Evolutionary conservation across 2,329 filamentous ascomycete genomes (phyloP).

Genomic region (Davidsoniella eucalypti): DNA sequence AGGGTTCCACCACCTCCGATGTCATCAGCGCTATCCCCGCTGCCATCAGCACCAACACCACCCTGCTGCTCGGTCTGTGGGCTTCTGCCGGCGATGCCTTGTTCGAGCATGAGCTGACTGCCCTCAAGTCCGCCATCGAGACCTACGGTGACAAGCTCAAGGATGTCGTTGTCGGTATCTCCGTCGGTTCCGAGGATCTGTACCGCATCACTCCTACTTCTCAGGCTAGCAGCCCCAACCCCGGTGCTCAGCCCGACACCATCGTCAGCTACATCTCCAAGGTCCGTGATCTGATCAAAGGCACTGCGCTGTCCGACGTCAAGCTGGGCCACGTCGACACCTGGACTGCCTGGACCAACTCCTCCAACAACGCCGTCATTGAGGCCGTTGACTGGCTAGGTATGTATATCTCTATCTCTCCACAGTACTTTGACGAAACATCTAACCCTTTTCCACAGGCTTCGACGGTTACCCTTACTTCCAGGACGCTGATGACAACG

Average conservation of each 20-base stretch:
- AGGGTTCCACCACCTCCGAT: constrained; percentile 36
- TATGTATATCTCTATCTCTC: neutral
- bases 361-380: constrained; percentile 53
- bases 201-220: constrained; percentile 65
- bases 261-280: constrained; percentile 55
- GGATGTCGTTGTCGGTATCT: constrained; percentile 60
- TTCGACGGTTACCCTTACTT: constrained; percentile 80
- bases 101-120: constrained; percentile 58
- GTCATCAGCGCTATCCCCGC: constrained; percentile 63
- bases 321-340: constrained; percentile 77
- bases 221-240: constrained; percentile 41
- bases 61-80: constrained; percentile 72
- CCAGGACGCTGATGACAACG: constrained; percentile 51
- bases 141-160: constrained; percentile 52
- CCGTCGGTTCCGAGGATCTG: constrained; percentile 72
- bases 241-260: constrained; percentile 44
- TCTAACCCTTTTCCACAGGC: constrained; percentile 20
- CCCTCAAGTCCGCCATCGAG: constrained; percentile 51
- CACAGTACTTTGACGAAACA: neutral
- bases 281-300: constrained; percentile 45
- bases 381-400: constrained; percentile 57
- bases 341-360: constrained; percentile 66
- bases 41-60: constrained; percentile 64
- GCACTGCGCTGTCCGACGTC: constrained; percentile 39
- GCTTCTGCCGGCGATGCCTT: constrained; percentile 46